Conservation (phyloP, 306 rosid species). For the Medicago lupulina region DNA sequence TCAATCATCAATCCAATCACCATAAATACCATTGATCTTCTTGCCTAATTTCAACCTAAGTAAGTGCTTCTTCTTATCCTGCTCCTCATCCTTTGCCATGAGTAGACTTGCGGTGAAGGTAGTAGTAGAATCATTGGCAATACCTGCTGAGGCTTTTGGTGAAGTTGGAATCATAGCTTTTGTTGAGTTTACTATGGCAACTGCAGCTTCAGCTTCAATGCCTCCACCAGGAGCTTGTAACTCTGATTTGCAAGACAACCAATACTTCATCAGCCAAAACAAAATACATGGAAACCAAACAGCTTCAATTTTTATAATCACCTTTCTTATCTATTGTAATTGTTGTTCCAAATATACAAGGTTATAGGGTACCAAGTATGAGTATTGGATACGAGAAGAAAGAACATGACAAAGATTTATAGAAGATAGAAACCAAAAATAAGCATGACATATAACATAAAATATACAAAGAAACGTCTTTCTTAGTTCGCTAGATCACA, state of each 20-base stretch:
- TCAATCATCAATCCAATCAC: constrained; percentile 87
- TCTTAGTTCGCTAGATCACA: neutral
- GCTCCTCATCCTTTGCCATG: constrained; percentile 53
- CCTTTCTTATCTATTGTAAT: no score
- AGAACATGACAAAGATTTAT: no score
- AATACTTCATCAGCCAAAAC: constrained; percentile 19
- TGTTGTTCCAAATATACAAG: neutral
- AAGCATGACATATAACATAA: neutral
- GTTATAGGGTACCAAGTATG: no score
- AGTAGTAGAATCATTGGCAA: constrained; percentile 53
- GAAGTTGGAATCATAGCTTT: constrained; percentile 36
- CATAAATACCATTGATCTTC: constrained; percentile 83
- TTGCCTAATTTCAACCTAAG: constrained; percentile 66
- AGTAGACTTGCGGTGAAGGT: constrained; percentile 37
- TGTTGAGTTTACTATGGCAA: constrained; percentile 29
- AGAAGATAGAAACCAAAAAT: no score
- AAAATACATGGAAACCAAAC: constrained; percentile 24
- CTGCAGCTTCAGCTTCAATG: constrained; percentile 57
- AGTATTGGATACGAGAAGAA: no score
- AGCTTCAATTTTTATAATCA: constrained; percentile 10
- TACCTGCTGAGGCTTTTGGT: constrained; percentile 44
- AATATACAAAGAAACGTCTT: neutral
- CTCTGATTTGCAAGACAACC: constrained; percentile 58
- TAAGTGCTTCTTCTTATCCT: constrained; percentile 57
- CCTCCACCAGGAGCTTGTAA: constrained; percentile 58